A percentile compares a stretch with the other conserved stretches of the same genome.
phyloP scores from a whole-genome alignment of 2,329 filamentous ascomycete genomes.

The Epichloe typhina region DNA sequence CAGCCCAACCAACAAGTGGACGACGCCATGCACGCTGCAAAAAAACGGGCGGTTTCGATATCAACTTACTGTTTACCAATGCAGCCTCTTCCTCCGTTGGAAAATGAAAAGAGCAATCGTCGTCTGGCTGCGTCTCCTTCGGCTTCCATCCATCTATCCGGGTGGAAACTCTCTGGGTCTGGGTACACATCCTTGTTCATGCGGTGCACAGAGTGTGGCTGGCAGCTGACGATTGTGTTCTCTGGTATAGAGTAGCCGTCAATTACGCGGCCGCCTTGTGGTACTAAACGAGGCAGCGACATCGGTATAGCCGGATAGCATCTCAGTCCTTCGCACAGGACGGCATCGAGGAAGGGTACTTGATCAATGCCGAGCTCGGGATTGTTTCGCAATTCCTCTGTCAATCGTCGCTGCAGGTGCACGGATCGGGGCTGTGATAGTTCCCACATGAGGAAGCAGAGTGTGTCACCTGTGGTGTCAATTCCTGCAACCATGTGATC shows the following conservation, averaged over 20 bases:
- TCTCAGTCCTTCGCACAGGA: conserved; percentile 48
- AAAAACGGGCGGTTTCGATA: background rate
- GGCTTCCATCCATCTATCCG: conserved; percentile 69
- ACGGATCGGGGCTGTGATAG: conserved; percentile 46
- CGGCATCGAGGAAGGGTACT: conserved; percentile 47
- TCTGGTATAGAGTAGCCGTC: conserved; percentile 41
- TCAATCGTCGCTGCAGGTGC: conserved; percentile 36
- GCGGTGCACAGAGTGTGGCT: conserved; percentile 47
- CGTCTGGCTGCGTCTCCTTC: conserved; percentile 61
- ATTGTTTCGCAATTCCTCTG: conserved; percentile 35
- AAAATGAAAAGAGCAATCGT: conserved; percentile 51
- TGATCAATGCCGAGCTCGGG: conserved; percentile 30
- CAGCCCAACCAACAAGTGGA: no score
- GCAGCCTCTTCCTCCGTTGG: conserved; percentile 51
- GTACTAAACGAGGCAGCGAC: conserved; percentile 50
- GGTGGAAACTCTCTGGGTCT: conserved; percentile 63
- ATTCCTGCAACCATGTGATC: conserved; percentile 63
- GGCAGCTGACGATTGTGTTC: conserved; percentile 44
- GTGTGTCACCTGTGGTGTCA: conserved; percentile 55
- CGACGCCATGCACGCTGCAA: background rate
- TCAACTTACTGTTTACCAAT: conserved; percentile 51
- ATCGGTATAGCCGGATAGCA: conserved; percentile 54
- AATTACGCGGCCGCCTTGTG: conserved; percentile 38
- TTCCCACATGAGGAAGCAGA: conserved; percentile 61
- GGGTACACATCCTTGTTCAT: conserved; percentile 57